Conservation (phyloP, 805 yeast species). For the Candida golubevii region DNA sequence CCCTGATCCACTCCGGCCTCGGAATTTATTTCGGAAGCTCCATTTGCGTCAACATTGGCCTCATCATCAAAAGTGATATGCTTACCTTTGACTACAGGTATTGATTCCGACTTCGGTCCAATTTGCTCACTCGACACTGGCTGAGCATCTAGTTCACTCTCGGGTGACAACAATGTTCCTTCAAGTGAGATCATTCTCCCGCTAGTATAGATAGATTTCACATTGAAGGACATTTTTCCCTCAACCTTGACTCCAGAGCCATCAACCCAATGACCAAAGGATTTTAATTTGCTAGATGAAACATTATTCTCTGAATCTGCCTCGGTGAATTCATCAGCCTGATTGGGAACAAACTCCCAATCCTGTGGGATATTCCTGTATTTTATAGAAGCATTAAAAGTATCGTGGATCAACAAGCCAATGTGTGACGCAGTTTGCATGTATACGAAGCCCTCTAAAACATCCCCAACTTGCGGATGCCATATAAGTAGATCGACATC, state of each 20-base stretch:
- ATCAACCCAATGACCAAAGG: conserved; percentile 88
- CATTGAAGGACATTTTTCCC: conserved; percentile 74
- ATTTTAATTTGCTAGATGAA: conserved; percentile 33
- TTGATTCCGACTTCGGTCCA: conserved; percentile 21
- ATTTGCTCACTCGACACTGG: conserved; percentile 43
- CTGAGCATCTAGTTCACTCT: conserved; percentile 49
- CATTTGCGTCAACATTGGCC: conserved; percentile 3
- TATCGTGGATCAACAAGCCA: conserved; percentile 85
- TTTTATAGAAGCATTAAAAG: conserved; percentile 90
- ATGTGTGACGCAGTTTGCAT: conserved; percentile 95
- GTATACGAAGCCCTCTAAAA: conserved; percentile 79
- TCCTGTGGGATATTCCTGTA: conserved; percentile 76
- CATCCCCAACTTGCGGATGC: conserved; percentile 88
- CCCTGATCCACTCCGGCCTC: not conserved
- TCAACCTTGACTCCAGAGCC: conserved; percentile 68
- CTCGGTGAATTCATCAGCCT: conserved; percentile 52
- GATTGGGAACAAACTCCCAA: conserved; percentile 83
- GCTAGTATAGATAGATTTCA: conserved; percentile 67
- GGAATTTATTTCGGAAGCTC: conserved; percentile 1
- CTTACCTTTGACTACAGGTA: conserved; percentile 6
- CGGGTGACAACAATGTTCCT: conserved; percentile 73
- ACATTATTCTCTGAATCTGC: conserved; percentile 19
- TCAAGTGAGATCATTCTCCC: conserved; percentile 83
- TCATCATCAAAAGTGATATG: conserved; percentile 18
- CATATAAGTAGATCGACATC: conserved; percentile 78